These are phyloP conservation scores for Lithohypha guttulata DNA, from an alignment of 2,329 filamentous ascomycete species.

Conservation along the genomic window DNA sequence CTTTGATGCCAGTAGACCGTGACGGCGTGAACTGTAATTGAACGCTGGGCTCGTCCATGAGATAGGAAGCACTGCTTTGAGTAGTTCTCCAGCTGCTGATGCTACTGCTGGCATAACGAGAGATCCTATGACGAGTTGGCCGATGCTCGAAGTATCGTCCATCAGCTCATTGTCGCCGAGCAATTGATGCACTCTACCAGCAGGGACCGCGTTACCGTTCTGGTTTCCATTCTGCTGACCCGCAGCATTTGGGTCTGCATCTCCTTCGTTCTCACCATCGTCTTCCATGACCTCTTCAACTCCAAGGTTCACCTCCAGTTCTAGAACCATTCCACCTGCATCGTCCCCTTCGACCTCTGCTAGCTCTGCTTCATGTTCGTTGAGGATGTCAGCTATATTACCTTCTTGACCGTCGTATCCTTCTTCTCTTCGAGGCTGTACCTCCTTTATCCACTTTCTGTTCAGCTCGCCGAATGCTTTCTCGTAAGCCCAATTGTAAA, in stretches of 20 bases:
- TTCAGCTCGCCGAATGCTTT: slow-evolving; percentile 47
- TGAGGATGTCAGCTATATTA: slow-evolving; percentile 28
- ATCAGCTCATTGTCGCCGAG: slow-evolving; percentile 37
- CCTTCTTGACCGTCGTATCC: slow-evolving; percentile 24
- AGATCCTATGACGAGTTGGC: slow-evolving; percentile 53
- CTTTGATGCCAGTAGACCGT: slow-evolving; percentile 64
- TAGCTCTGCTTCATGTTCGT: slow-evolving; percentile 21
- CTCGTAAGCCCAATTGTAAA: slow-evolving; percentile 54
- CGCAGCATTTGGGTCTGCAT: neutral
- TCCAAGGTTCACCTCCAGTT: slow-evolving; percentile 42
- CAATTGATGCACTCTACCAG: slow-evolving; percentile 24
- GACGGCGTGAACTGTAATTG: slow-evolving; percentile 33
- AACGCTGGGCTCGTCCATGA: slow-evolving; percentile 49
- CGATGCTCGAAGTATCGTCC: slow-evolving; percentile 44
- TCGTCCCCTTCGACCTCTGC: slow-evolving; percentile 23
- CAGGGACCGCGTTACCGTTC: slow-evolving; percentile 19
- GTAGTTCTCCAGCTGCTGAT: slow-evolving; percentile 62
- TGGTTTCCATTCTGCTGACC: slow-evolving; percentile 23
- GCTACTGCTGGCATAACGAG: slow-evolving; percentile 76
- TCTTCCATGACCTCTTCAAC: slow-evolving; percentile 36
- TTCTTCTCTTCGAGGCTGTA: slow-evolving; percentile 43
- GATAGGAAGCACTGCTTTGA: slow-evolving; percentile 57
- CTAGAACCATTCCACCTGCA: slow-evolving; percentile 36
- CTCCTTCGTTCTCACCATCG: slow-evolving; percentile 25
- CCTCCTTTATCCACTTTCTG: slow-evolving; percentile 50